Percentiles rank a stretch among this genome's conserved stretches.
phyloP scores from a whole-genome alignment of 2,329 filamentous ascomycete species.

The Stagonosporopsis tanaceti region DNA sequence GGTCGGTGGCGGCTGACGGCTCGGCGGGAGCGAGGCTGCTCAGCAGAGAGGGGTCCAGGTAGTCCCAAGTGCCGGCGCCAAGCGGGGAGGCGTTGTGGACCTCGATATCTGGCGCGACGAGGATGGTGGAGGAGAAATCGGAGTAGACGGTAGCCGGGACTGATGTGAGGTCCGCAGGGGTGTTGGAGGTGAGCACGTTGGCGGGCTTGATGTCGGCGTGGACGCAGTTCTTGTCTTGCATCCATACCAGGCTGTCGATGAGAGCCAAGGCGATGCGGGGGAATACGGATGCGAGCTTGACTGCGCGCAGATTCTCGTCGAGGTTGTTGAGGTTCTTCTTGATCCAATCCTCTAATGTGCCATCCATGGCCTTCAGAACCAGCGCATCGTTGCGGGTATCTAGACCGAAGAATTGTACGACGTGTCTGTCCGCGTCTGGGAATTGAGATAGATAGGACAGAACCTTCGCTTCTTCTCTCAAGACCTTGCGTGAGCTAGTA shows the following conservation, averaged over 20 bases:
- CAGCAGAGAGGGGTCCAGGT: constrained; percentile 51
- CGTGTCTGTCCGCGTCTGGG: constrained; percentile 30
- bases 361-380: constrained; percentile 44
- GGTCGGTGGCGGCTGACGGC: constrained; percentile 50
- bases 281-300: constrained; percentile 49
- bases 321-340: constrained; percentile 38
- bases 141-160: constrained; percentile 46
- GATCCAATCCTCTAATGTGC: constrained; percentile 46
- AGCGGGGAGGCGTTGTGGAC: constrained; percentile 34
- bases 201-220: constrained; percentile 58
- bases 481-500: constrained; percentile 40
- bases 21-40: constrained; percentile 26
- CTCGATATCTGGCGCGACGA: constrained; percentile 20
- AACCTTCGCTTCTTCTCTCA: constrained; percentile 43
- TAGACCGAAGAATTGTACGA: constrained; percentile 46
- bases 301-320: constrained; percentile 38
- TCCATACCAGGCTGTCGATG: constrained; percentile 52
- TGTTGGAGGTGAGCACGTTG: constrained; percentile 52
- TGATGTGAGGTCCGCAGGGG: constrained; percentile 11
- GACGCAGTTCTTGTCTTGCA: constrained; percentile 51
- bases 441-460: constrained; percentile 44
- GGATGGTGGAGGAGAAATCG: constrained; percentile 55
- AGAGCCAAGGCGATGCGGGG: constrained; percentile 52
- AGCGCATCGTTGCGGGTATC: constrained; percentile 41
- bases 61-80: constrained; percentile 58